A percentile compares a stretch with the other conserved stretches of the same genome.
Evolutionary conservation across 176 grass and related monocot genomes (phyloP).

Genomic region (Eleusine coracana): DNA sequence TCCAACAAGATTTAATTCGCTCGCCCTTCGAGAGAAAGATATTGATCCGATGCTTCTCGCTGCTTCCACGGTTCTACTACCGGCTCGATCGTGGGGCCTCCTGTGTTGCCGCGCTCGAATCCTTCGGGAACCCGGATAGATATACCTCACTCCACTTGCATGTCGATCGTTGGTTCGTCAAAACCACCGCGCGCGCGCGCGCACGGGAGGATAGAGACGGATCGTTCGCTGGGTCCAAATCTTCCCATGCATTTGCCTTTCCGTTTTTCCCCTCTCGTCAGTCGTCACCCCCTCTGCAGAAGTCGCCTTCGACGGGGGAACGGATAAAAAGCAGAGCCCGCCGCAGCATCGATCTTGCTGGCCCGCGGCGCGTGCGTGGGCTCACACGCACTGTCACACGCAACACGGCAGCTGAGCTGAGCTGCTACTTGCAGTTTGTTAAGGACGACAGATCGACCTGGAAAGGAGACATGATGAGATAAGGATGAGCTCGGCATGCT

Average conservation of each 20-base stretch:
- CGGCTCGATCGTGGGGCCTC: background rate
- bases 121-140: background rate
- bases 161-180: background rate
- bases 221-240: background rate
- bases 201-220: conserved; percentile 35
- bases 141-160: background rate
- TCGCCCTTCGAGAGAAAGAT: background rate
- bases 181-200: background rate
- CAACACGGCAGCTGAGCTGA: background rate
- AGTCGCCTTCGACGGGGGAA: conserved; percentile 22
- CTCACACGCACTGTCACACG: background rate
- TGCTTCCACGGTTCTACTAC: background rate
- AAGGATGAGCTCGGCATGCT: conserved; percentile 29
- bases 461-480: conserved; percentile 33
- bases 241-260: background rate
- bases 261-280: background rate
- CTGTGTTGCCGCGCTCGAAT: background rate
- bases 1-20: background rate
- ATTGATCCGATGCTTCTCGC: background rate
- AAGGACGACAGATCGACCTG: background rate
- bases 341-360: no score
- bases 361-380: conserved; percentile 15
- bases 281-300: background rate
- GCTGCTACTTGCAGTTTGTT: background rate
- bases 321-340: conserved; percentile 27